phyloP scores from a whole-genome alignment of 768 basidiomycete genomes.

The Leccinum variicolor region DNA sequence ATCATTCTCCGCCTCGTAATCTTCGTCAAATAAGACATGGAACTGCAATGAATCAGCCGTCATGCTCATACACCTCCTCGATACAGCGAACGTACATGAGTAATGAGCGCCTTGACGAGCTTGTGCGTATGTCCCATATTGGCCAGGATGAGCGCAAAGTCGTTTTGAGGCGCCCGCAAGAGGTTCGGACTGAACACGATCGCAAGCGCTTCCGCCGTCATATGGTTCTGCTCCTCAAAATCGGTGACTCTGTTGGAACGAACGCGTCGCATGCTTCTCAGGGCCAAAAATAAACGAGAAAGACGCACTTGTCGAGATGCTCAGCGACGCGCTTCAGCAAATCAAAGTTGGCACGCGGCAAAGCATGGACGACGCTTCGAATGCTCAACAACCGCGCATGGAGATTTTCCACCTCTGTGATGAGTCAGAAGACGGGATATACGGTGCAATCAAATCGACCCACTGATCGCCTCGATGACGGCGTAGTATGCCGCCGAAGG shows the following conservation, averaged over 20 bases:
- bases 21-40: constrained; percentile 75
- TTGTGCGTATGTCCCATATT: constrained; percentile 79
- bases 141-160: constrained; percentile 71
- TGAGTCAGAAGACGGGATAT: constrained; percentile 4
- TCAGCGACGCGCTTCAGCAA: constrained; percentile 76
- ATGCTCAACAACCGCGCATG: constrained; percentile 63
- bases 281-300: not conserved
- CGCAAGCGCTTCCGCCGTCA: constrained; percentile 82
- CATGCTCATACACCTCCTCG: not conserved
- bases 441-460: constrained; percentile 18
- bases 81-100: constrained; percentile 52
- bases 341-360: constrained; percentile 75
- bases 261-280: not conserved
- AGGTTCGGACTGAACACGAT: constrained; percentile 86
- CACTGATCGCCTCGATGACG: constrained; percentile 71
- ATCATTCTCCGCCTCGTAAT: constrained; percentile 48
- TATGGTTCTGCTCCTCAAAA: constrained; percentile 84
- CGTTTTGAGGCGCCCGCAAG: constrained; percentile 72
- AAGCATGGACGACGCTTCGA: constrained; percentile 60
- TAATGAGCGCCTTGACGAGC: constrained; percentile 72
- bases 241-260: constrained; percentile 65
- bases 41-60: constrained; percentile 34
- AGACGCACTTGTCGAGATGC: constrained; percentile 70
- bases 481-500: constrained; percentile 64
- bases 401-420: constrained; percentile 64